Evolutionary conservation across 371 early-diverging fungal species (phyloP).

Genomic region (Rhizopus arrhizus): DNA sequence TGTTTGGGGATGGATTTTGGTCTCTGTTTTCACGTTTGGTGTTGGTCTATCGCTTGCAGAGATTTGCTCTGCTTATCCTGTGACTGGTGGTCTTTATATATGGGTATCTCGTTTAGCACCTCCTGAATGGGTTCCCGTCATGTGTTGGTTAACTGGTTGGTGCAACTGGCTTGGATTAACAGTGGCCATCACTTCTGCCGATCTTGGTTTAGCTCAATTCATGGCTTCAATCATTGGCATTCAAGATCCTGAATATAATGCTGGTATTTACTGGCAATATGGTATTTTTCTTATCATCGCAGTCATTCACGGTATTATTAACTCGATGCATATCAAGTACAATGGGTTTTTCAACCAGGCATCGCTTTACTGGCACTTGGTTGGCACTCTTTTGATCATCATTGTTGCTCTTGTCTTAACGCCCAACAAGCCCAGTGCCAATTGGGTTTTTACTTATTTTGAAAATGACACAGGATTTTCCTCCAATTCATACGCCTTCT

Average conservation of each 20-base stretch:
- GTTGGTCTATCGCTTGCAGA: slow-evolving; percentile 74
- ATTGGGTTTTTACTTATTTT: slow-evolving; percentile 48
- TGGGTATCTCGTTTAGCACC: slow-evolving; percentile 64
- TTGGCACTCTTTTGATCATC: slow-evolving; percentile 61
- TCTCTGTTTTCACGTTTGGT: slow-evolving; percentile 63
- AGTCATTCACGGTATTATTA: slow-evolving; percentile 58
- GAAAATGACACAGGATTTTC: slow-evolving; percentile 46
- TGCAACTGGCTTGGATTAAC: slow-evolving; percentile 63
- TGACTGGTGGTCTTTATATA: slow-evolving; percentile 64
- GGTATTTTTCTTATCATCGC: slow-evolving; percentile 51
- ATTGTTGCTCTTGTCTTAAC: slow-evolving; percentile 56
- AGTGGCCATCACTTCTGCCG: slow-evolving; percentile 56
- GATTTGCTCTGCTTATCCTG: slow-evolving; percentile 73
- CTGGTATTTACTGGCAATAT: slow-evolving; percentile 45
- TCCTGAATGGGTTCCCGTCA: slow-evolving; percentile 57
- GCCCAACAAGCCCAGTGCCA: slow-evolving; percentile 44
- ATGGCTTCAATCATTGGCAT: slow-evolving; percentile 49
- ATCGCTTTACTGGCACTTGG: slow-evolving; percentile 60
- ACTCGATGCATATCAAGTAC: slow-evolving; percentile 53
- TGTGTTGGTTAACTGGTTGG: slow-evolving; percentile 60
- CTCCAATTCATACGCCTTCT: slow-evolving; percentile 35
- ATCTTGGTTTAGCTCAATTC: slow-evolving; percentile 56
- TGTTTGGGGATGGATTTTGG: slow-evolving; percentile 73
- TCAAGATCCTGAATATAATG: slow-evolving; percentile 33
- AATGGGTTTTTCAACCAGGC: slow-evolving; percentile 59